Percentiles rank a stretch among this genome's conserved stretches.
phyloP scores from a whole-genome alignment of 2,329 filamentous ascomycete genomes.

The Apiospora koreana region DNA sequence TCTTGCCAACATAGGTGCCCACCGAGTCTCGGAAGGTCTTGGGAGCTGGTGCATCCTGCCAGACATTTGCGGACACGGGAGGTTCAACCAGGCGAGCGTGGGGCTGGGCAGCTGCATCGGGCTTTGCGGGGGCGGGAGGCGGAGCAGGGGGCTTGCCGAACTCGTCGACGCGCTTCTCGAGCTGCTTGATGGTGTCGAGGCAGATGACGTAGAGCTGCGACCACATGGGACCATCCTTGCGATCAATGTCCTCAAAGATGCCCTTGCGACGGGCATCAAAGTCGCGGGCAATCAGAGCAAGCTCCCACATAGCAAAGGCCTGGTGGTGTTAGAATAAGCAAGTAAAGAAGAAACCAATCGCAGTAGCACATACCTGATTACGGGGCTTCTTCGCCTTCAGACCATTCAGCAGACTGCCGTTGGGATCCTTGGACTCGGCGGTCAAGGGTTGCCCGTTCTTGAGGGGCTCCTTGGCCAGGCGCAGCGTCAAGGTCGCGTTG shows the following conservation, averaged over 20 bases:
- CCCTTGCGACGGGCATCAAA: constrained; percentile 75
- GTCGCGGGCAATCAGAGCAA: constrained; percentile 75
- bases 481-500: constrained; percentile 77
- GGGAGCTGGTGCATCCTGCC: constrained; percentile 38
- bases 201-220: constrained; percentile 73
- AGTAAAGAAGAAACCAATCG: neutral
- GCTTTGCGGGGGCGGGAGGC: constrained; percentile 29
- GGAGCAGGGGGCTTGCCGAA: constrained; percentile 50
- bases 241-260: constrained; percentile 86
- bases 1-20: constrained; percentile 46
- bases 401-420: constrained; percentile 83
- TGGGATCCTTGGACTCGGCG: constrained; percentile 83
- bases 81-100: constrained; percentile 41
- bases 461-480: constrained; percentile 76
- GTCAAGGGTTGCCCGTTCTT: constrained; percentile 87
- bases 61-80: constrained; percentile 47
- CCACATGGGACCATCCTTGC: constrained; percentile 78
- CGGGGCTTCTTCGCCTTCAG: constrained; percentile 80
- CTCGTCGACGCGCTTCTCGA: constrained; percentile 68
- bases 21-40: constrained; percentile 44
- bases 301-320: constrained; percentile 89
- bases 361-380: constrained; percentile 55
- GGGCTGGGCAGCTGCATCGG: constrained; percentile 22
- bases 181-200: constrained; percentile 66
- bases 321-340: constrained; percentile 29